phyloP scores from a whole-genome alignment of 2,329 filamentous ascomycete species.

The Aspergillus chevalieri region DNA sequence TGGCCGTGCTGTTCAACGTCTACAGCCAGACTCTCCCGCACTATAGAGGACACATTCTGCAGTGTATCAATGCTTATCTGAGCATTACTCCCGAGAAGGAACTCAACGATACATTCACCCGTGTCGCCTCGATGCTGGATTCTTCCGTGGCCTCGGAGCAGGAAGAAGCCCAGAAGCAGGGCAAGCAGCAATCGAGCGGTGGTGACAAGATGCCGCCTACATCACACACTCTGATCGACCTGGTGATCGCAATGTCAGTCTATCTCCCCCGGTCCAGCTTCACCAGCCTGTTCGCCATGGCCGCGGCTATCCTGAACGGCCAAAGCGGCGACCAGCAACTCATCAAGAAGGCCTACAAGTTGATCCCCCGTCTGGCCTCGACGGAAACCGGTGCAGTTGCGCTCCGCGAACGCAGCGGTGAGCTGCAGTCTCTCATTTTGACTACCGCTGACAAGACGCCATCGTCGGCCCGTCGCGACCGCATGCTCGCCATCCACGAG shows the following conservation, averaged over 20 bases:
- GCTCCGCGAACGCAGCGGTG: slow-evolving; percentile 65
- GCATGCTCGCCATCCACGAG: slow-evolving; percentile 73
- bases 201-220: slow-evolving; percentile 81
- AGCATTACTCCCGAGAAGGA: slow-evolving; percentile 73
- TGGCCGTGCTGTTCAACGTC: slow-evolving; percentile 97
- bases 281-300: slow-evolving; percentile 76
- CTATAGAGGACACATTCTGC: slow-evolving; percentile 80
- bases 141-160: slow-evolving; percentile 59
- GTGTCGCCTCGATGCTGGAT: slow-evolving; percentile 79
- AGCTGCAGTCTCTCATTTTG: slow-evolving; percentile 77
- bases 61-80: slow-evolving; percentile 90
- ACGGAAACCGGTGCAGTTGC: slow-evolving; percentile 73
- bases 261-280: slow-evolving; percentile 88
- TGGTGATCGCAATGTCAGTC: slow-evolving; percentile 91
- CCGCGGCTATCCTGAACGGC: slow-evolving; percentile 72
- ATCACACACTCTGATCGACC: slow-evolving; percentile 90
- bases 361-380: slow-evolving; percentile 82
- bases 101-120: slow-evolving; percentile 79
- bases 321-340: slow-evolving; percentile 67
- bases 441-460: slow-evolving; percentile 77
- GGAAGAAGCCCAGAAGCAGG: slow-evolving; percentile 57
- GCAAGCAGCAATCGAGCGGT: slow-evolving; percentile 57
- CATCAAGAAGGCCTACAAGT: slow-evolving; percentile 98
- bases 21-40: slow-evolving; percentile 95
- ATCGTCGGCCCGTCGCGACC: slow-evolving; percentile 76